Base-by-base conservation (phyloP, 371 early-diverging fungal genomes). In the Funneliformis caledonium region DNA sequence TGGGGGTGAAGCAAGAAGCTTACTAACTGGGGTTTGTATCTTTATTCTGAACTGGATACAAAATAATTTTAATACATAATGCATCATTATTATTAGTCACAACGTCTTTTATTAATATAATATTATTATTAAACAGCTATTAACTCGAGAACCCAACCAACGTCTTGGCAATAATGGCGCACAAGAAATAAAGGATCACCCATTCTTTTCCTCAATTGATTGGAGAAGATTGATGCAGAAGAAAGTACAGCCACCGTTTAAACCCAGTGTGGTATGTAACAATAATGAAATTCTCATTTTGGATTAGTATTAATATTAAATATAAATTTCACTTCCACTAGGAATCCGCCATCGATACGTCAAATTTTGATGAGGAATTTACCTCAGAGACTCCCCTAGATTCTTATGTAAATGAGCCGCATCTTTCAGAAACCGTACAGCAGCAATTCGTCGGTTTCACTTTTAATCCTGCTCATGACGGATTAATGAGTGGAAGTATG, bases 401-500 rank as follows among this genome's bases (percentile, higher is more conserved):
- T 84, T 97, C 97, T 8, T 88, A 94, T 48, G 91, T 90, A 10
- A 93, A 94, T 48, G 95, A 93, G 75, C 91, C 94, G 2, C 90
- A 92, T 64, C 88, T 98, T 72, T 93, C 96, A 9, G 94, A 95
- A 82, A 93, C 96, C 4, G 91, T 97, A 81, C 98, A 98, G 85
- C 89, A 94, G 75, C 97, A 97, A 88, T 98, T 98, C 89, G 92
- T 89, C 76, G 98, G 98, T n/a, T 98, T 98, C 82, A 95, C 94
- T 2, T 96, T 92, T 79, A 90, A 92, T 76, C 91, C 91, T 43
- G 88, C 89, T 56, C 65, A 83, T 56, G 92, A 89, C 45, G 91
- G 92, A 16, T 89, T 90, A 65, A 86, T 91, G 84, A 84, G 86
- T 16, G 84, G 83, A 11, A 85, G 85, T 73, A 81, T 87, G 81